Percentiles rank a stretch among this genome's conserved stretches.
These are phyloP conservation scores for Hymenotorrendiella dingleyae DNA, from an alignment of 2,329 filamentous ascomycete genomes.

Conservation along the genomic window DNA sequence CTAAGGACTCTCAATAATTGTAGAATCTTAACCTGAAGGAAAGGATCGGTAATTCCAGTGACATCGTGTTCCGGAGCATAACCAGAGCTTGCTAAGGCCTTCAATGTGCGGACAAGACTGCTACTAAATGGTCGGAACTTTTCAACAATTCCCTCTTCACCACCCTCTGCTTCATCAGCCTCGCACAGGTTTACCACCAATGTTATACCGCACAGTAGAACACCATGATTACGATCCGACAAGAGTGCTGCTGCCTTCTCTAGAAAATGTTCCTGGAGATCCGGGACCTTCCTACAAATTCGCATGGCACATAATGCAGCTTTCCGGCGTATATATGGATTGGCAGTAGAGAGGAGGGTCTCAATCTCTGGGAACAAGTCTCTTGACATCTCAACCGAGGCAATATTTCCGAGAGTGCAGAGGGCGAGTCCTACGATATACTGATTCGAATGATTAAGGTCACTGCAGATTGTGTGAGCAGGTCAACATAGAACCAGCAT, in stretches of 20 bases:
- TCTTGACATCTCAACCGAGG: conserved; percentile 95
- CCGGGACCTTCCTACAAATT: conserved; percentile 96
- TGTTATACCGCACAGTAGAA: conserved; percentile 86
- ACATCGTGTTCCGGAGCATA: conserved; percentile 98
- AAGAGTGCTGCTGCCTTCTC: conserved; percentile 87
- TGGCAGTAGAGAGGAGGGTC: conserved; percentile 81
- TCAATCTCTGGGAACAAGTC: conserved; percentile 97
- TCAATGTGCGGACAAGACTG: conserved; percentile 81
- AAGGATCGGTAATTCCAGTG: conserved; percentile 95
- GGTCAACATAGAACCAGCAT: not conserved
- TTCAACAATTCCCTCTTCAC: conserved; percentile 84
- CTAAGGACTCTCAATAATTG: conserved; percentile 79
- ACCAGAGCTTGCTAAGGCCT: conserved; percentile 86
- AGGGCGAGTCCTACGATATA: conserved; percentile 96
- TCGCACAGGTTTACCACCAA: conserved; percentile 89
- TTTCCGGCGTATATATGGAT: conserved; percentile 97
- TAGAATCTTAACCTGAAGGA: conserved; percentile 94
- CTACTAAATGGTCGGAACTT: conserved; percentile 86
- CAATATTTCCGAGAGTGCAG: conserved; percentile 95
- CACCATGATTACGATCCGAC: conserved; percentile 91
- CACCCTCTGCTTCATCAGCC: conserved; percentile 85
- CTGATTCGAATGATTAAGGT: conserved; percentile 94
- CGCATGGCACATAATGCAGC: conserved; percentile 98
- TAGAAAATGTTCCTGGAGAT: conserved; percentile 93
- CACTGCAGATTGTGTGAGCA: conserved; percentile 48